These are phyloP conservation scores for Ophiostoma sp. DNA, from an alignment of 2,329 filamentous ascomycete species.

Conservation along the genomic window DNA sequence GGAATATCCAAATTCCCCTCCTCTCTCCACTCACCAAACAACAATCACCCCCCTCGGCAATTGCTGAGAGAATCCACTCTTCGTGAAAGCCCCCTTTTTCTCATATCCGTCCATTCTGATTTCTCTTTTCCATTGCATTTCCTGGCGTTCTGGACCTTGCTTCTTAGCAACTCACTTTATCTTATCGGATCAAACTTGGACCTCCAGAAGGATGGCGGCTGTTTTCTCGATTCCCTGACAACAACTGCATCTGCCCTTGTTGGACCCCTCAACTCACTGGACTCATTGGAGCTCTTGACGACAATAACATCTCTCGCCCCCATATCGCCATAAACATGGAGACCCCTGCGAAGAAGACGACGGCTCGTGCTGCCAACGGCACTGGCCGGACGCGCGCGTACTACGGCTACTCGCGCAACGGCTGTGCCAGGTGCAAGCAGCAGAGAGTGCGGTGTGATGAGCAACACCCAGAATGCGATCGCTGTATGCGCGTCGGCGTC, in stretches of 20 bases:
- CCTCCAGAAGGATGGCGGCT: slow-evolving; percentile 5
- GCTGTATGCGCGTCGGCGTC: slow-evolving; percentile 45
- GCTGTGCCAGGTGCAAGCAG: slow-evolving; percentile 31
- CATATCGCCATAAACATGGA: slow-evolving; percentile 8
- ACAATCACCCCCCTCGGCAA: not conserved
- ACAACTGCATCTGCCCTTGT: slow-evolving; percentile 6
- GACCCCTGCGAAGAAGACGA: slow-evolving; percentile 12
- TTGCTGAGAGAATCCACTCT: slow-evolving; percentile 2
- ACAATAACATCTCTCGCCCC: not conserved
- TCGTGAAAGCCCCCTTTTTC: not conserved
- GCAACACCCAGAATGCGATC: slow-evolving; percentile 38
- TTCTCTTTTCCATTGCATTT: not conserved
- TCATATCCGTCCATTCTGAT: not conserved
- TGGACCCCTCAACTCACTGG: not conserved
- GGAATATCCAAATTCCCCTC: not conserved
- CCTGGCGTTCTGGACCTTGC: not conserved
- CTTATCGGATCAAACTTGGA: slow-evolving; percentile 2
- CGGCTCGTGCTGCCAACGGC: slow-evolving; percentile 14
- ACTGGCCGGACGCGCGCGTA: slow-evolving; percentile 25
- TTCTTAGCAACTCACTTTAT: not conserved
- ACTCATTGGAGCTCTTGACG: not conserved
- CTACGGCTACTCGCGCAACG: slow-evolving; percentile 31
- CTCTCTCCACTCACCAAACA: not conserved
- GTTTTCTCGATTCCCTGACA: slow-evolving; percentile 4
- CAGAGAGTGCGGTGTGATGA: slow-evolving; percentile 32